A percentile compares a stretch with the other conserved stretches of the same genome.
These are phyloP conservation scores for Flammula alnicola DNA, from an alignment of 1,284 basidiomycete species.

Conservation along the genomic window DNA sequence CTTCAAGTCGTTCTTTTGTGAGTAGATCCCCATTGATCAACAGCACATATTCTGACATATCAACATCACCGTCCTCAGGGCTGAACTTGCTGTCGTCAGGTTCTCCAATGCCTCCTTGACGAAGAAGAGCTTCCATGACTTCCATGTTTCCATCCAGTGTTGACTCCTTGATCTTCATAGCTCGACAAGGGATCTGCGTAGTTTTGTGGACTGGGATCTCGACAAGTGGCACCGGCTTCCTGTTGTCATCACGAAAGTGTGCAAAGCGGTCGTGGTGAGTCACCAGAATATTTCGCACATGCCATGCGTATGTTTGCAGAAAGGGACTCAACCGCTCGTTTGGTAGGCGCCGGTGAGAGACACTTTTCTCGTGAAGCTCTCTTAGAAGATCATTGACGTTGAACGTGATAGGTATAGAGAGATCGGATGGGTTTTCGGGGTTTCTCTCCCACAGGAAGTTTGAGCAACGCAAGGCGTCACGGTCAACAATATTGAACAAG, in stretches of 20 bases:
- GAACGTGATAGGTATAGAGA: neutral
- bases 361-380: constrained; percentile 8
- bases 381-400: neutral
- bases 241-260: constrained; percentile 17
- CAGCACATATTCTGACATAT: constrained; percentile 19
- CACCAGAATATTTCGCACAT: constrained; percentile 28
- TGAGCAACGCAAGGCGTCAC: constrained; percentile 29
- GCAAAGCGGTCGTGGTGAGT: constrained; percentile 27
- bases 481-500: constrained; percentile 25
- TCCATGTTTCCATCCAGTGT: constrained; percentile 29
- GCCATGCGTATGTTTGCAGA: constrained; percentile 30
- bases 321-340: no score
- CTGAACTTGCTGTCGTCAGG: constrained; percentile 10
- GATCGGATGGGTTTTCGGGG: neutral
- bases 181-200: constrained; percentile 27
- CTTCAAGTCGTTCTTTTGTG: constrained; percentile 29
- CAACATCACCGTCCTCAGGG: neutral
- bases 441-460: neutral
- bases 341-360: no score
- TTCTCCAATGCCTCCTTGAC: constrained; percentile 32
- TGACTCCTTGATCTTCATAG: constrained; percentile 32
- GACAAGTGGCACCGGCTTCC: constrained; percentile 31
- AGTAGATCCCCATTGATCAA: constrained; percentile 31
- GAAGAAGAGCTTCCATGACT: constrained; percentile 28
- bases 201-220: constrained; percentile 32